Conservation (phyloP, 129 eudicot species). For the Escallonia herrerae region DNA sequence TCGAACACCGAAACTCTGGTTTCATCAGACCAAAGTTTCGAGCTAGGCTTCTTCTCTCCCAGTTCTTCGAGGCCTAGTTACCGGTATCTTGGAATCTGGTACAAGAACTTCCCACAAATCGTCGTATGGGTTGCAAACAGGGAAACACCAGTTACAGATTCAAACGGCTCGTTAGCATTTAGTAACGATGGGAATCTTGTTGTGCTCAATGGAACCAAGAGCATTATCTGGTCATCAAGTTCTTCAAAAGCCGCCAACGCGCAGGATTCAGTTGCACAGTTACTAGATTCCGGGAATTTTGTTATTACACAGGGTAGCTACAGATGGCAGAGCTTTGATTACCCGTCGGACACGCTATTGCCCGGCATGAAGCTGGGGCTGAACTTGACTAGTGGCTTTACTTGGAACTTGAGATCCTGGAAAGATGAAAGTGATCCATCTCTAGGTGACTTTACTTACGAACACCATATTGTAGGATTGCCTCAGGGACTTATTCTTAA, state of each 20-base stretch:
- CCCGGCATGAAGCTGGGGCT: constrained; percentile 52
- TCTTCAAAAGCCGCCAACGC: not conserved
- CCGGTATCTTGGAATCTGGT: too few relatives aligned
- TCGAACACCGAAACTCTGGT: too few relatives aligned
- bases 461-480: constrained; percentile 14
- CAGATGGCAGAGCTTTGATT: constrained; percentile 48
- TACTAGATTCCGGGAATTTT: constrained; percentile 33
- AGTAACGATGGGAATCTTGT: too few relatives aligned
- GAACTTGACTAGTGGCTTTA: constrained; percentile 32
- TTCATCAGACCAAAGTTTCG: too few relatives aligned
- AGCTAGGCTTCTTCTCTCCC: too few relatives aligned
- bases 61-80: too few relatives aligned
- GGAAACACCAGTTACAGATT: too few relatives aligned
- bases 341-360: constrained; percentile 43
- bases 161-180: too few relatives aligned
- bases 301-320: constrained; percentile 1
- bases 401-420: constrained; percentile 48
- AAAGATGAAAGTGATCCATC: constrained; percentile 12
- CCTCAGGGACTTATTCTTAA: constrained; percentile 21
- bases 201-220: too few relatives aligned
- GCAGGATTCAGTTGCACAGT: constrained; percentile 15
- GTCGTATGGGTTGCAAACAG: too few relatives aligned
- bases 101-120: too few relatives aligned
- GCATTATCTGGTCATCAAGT: too few relatives aligned
- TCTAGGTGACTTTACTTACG: constrained; percentile 27